Evolutionary conservation across 805 yeast genomes (phyloP), one percentile per base, ranked within the genome.

Genomic region (Candida corydali): DNA sequence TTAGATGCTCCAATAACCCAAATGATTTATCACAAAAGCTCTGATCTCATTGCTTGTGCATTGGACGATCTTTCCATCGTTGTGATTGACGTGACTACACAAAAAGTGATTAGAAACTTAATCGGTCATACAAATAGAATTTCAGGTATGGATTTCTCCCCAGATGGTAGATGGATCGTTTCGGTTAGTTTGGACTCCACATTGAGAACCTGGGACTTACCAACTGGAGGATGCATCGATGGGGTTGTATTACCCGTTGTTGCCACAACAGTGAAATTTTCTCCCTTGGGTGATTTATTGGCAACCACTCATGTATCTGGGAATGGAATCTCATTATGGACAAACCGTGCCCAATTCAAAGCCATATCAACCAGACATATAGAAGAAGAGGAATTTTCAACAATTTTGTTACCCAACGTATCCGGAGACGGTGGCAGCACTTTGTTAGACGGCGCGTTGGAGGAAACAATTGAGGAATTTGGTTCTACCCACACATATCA

Each of bases 141-240:
- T 45, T 88, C 97, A 0, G 73, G 86, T 1, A 59, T 91, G 56
- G 97, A 86, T 56, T 91, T 93, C 54, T 81, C 95, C 3, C 94
- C 96, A 4, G 91, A 89, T 57, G 98, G 97, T 24, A 78, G 97
- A 57, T 93, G 98, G 97, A 65, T 93, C 24, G 80, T 93, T 7
- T 78, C 93, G 17, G 80, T 86, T 1, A 74, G 88, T 1, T 67
- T 88, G 42, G 99, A 93, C 55, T 73, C 86, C 2, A 88, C 98
- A 0, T 69, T 93, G 33, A 76, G 98, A 52, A 87, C 96, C 0
- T 93, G 98, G 98, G 98, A 93, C 58, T 73, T 93, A 41, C 98
- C 98, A 28, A 84, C 96, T 1, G 98, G 98, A 33, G 86, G 89
- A 1, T 91, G 98, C 59, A 87, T 93, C 39, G 98, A 93, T 63